Evolutionary conservation across 306 rosid genomes (phyloP).

Genomic region (Cicer chorassanicum): DNA sequence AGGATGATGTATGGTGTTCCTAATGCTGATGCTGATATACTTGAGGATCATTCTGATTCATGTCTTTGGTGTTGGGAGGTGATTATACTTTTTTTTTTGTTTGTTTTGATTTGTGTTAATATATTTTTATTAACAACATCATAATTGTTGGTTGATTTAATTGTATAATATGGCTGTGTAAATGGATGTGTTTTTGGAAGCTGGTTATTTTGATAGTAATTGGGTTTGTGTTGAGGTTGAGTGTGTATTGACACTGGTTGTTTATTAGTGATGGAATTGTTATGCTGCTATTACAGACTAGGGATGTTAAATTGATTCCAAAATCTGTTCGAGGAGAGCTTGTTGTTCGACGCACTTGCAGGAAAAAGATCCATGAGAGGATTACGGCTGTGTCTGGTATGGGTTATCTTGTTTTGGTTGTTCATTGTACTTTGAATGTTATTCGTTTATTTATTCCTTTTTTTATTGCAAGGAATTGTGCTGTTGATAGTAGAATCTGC

Average conservation of each 20-base stretch:
- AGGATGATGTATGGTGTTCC: slow-evolving; percentile 78
- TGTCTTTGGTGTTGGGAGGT: slow-evolving; percentile 99
- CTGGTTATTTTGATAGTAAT: neutral
- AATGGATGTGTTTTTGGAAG: neutral
- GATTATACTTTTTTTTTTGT: neutral
- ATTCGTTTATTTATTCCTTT: neutral
- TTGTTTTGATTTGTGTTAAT: neutral
- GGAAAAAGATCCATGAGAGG: slow-evolving; percentile 85
- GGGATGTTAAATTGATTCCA: slow-evolving; percentile 84
- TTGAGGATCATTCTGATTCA: slow-evolving; percentile 74
- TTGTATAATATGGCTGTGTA: too few species aligned
- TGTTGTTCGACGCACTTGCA: slow-evolving; percentile 69
- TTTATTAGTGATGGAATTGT: slow-evolving; percentile 27
- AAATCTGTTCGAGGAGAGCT: slow-evolving; percentile 65
- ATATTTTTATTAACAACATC: neutral
- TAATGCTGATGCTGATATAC: slow-evolving; percentile 82
- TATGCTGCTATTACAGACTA: slow-evolving; percentile 54
- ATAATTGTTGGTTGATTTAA: neutral
- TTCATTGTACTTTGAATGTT: neutral
- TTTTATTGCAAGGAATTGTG: neutral
- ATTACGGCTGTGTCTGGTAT: slow-evolving; percentile 82
- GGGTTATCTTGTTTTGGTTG: slow-evolving; percentile 30
- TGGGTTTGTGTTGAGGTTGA: neutral
- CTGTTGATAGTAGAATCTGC: neutral
- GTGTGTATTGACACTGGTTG: neutral